Conservation (phyloP, 2,329 filamentous ascomycete species). For the Cercospora zeina region DNA sequence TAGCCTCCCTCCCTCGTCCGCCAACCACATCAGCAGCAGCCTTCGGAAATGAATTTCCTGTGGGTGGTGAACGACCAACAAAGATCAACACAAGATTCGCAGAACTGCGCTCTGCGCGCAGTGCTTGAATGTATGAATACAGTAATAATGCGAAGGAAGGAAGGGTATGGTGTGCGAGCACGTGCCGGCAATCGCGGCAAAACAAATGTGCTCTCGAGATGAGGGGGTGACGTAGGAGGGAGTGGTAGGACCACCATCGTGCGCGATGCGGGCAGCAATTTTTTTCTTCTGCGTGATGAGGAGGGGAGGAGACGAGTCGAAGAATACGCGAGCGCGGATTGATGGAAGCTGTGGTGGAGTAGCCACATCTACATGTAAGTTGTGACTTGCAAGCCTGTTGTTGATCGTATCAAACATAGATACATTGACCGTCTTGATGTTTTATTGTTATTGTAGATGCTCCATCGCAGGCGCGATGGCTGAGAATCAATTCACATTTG, state of each 20-base stretch:
- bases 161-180: constrained; percentile 4
- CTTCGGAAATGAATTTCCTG: background rate
- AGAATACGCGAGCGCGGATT: background rate
- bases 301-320: too few relatives aligned
- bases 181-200: constrained; percentile 2
- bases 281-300: too few relatives aligned
- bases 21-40: background rate
- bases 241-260: background rate
- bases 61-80: background rate
- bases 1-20: background rate
- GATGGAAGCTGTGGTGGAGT: background rate
- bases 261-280: too few relatives aligned
- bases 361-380: background rate
- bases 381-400: background rate
- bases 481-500: background rate
- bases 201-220: background rate
- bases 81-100: background rate
- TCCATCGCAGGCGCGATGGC: background rate
- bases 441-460: background rate
- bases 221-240: background rate
- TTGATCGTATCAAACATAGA: too few relatives aligned
- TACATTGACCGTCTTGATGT: background rate
- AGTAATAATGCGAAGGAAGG: too few relatives aligned
- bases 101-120: background rate
- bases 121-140: constrained; percentile 3